These are phyloP conservation scores for Actinomortierella wolfii DNA, from an alignment of 371 early-diverging fungal genomes.

Conservation along the genomic window DNA sequence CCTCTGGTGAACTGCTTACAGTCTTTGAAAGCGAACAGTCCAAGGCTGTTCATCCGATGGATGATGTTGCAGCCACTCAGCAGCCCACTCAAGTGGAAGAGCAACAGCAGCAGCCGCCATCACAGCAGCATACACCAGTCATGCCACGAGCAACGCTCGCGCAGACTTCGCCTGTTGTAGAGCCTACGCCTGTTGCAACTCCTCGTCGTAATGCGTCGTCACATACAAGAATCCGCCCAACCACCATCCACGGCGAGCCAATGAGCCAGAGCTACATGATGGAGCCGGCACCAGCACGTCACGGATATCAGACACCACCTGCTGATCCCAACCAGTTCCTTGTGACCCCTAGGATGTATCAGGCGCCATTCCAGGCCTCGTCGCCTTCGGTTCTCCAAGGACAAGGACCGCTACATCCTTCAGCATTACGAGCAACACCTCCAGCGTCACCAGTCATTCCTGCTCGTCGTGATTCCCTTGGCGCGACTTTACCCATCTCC, in stretches of 20 bases:
- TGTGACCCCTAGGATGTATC: constrained; percentile 6
- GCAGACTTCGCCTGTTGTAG: constrained; percentile 20
- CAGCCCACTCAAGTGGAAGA: constrained; percentile 5
- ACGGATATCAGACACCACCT: constrained; percentile 7
- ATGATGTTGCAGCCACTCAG: constrained; percentile 17
- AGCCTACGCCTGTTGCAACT: constrained; percentile 30
- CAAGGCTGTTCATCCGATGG: constrained; percentile 3
- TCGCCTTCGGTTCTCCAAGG: constrained; percentile 4
- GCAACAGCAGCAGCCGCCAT: constrained; percentile 1
- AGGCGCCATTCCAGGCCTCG: constrained; percentile 27
- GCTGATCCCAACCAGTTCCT: too few species aligned
- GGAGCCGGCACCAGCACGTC: too few species aligned
- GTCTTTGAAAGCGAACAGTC: too few species aligned
- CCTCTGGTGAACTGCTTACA: too few species aligned
- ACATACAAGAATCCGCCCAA: constrained; percentile 30
- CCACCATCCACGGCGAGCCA: constrained; percentile 44
- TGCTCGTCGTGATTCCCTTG: constrained; percentile 20
- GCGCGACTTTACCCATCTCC: constrained; percentile 16
- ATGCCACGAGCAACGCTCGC: constrained; percentile 46
- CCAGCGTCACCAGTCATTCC: constrained; percentile 17
- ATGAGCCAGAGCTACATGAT: constrained; percentile 25
- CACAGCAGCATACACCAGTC: constrained; percentile 11
- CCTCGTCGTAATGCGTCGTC: not conserved
- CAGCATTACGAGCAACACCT: constrained; percentile 13
- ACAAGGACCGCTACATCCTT: constrained; percentile 17